Evolutionary conservation across 2,329 filamentous ascomycete species (phyloP).

Genomic region (Helminthosporium solani): DNA sequence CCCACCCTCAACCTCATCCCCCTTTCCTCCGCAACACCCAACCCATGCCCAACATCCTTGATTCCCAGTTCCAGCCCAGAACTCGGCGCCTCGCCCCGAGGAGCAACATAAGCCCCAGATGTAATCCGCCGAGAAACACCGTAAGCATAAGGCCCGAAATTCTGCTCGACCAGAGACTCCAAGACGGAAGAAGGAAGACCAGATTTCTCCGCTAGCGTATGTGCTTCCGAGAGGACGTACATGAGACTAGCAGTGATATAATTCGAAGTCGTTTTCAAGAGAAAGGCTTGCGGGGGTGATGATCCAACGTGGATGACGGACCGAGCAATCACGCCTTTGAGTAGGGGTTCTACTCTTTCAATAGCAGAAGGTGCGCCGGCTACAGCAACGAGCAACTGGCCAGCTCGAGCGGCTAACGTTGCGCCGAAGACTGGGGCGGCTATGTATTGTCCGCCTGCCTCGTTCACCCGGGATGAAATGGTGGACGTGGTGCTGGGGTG

Average conservation of each 20-base stretch:
- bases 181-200: constrained; percentile 45
- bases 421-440: constrained; percentile 54
- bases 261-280: constrained; percentile 54
- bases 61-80: constrained; percentile 54
- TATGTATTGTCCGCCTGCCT: constrained; percentile 41
- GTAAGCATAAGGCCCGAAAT: constrained; percentile 30
- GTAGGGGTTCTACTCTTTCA: constrained; percentile 39
- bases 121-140: constrained; percentile 31
- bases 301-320: constrained; percentile 47
- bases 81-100: constrained; percentile 42
- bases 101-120: constrained; percentile 26
- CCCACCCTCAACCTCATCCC: constrained; percentile 46
- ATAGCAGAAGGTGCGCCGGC: constrained; percentile 46
- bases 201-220: constrained; percentile 52
- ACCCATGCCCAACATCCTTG: constrained; percentile 55
- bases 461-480: constrained; percentile 28
- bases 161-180: constrained; percentile 45
- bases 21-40: constrained; percentile 45
- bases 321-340: constrained; percentile 46
- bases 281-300: constrained; percentile 47
- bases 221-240: constrained; percentile 53
- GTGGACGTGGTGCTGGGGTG: constrained; percentile 47
- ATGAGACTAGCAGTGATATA: constrained; percentile 53
- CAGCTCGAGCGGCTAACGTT: constrained; percentile 50
- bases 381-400: constrained; percentile 50